Evolutionary conservation across 768 basidiomycete genomes (phyloP).

Genomic region (Tricholomella constricta): DNA sequence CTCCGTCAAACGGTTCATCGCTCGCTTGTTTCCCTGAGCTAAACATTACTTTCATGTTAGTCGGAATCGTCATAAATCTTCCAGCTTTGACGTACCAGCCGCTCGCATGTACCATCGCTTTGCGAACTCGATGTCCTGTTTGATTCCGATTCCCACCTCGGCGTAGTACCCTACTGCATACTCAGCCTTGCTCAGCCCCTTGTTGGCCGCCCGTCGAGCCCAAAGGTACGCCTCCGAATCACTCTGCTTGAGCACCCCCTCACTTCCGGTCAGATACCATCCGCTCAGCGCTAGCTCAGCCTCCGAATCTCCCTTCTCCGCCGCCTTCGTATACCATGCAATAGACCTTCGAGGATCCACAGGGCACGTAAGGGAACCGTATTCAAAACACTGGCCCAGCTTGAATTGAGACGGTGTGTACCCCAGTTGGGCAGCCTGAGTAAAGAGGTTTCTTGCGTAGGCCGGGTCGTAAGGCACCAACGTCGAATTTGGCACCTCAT

Average conservation of each 20-base stretch:
- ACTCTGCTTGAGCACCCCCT: slow-evolving; percentile 95
- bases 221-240: slow-evolving; percentile 99
- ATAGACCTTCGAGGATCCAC: slow-evolving; percentile 94
- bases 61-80: background rate
- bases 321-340: slow-evolving; percentile 98
- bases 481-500: slow-evolving; percentile 68
- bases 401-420: slow-evolving; percentile 95
- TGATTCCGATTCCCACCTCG: slow-evolving; percentile 96
- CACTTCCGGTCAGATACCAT: slow-evolving; percentile 97
- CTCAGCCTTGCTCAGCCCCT: slow-evolving; percentile 95
- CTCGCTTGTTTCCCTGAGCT: slow-evolving; percentile 99
- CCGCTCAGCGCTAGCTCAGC: slow-evolving; percentile 96
- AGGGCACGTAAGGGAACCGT: slow-evolving; percentile 83
- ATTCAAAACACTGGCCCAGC: slow-evolving; percentile 94
- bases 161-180: slow-evolving; percentile 99
- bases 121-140: slow-evolving; percentile 93
- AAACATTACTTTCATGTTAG: background rate
- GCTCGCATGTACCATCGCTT: slow-evolving; percentile 99
- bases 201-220: slow-evolving; percentile 95
- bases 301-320: slow-evolving; percentile 93
- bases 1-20: slow-evolving; percentile 94
- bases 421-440: slow-evolving; percentile 89
- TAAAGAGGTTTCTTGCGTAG: slow-evolving; percentile 84
- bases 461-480: slow-evolving; percentile 78
- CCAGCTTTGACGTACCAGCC: slow-evolving; percentile 66